Conservation (phyloP, 2,329 filamentous ascomycete species). For the Pezicula rhizophila region DNA sequence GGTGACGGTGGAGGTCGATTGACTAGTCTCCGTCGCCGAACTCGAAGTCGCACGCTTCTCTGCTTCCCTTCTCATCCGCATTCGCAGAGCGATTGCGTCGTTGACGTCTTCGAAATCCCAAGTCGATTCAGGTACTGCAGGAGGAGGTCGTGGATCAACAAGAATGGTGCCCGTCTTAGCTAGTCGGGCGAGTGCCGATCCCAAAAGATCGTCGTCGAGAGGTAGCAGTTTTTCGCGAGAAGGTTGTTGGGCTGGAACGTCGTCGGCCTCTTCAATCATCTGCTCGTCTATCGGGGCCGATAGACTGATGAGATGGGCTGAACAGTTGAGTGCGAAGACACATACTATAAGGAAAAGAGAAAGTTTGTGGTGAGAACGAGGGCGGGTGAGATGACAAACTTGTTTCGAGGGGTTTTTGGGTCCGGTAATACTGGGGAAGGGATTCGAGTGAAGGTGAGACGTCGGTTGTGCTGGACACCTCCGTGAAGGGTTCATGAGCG, state of each 20-base stretch:
- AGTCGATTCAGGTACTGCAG: slow-evolving; percentile 2
- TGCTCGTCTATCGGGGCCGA: slow-evolving; percentile 17
- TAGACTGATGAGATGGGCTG: slow-evolving; percentile 9
- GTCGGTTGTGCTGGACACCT: slow-evolving; percentile 5
- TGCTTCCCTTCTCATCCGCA: background rate
- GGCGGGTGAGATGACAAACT: slow-evolving; percentile 5
- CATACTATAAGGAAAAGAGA: slow-evolving; percentile 17
- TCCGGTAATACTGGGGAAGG: slow-evolving; percentile 1
- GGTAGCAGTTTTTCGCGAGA: slow-evolving; percentile 3
- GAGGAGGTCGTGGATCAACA: slow-evolving; percentile 23
- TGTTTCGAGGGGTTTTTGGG: background rate
- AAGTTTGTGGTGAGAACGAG: slow-evolving; percentile 6
- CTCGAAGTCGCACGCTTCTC: slow-evolving; percentile 2
- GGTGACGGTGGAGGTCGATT: slow-evolving; percentile 5
- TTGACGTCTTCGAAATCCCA: slow-evolving; percentile 4
- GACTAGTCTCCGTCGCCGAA: slow-evolving; percentile 1
- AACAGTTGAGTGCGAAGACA: slow-evolving; percentile 15
- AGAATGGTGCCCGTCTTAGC: slow-evolving; percentile 24
- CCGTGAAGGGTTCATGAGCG: slow-evolving; percentile 3
- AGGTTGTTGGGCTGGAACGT: background rate
- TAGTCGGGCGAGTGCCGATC: slow-evolving; percentile 21
- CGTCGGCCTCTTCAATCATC: slow-evolving; percentile 18
- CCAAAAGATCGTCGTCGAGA: slow-evolving; percentile 4
- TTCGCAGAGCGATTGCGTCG: slow-evolving; percentile 6
- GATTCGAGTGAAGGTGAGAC: slow-evolving; percentile 15